A percentile compares a stretch with the other conserved stretches of the same genome.
Conservation (phyloP, 805 yeast genomes). For the Barnettozyma salicaria region DNA sequence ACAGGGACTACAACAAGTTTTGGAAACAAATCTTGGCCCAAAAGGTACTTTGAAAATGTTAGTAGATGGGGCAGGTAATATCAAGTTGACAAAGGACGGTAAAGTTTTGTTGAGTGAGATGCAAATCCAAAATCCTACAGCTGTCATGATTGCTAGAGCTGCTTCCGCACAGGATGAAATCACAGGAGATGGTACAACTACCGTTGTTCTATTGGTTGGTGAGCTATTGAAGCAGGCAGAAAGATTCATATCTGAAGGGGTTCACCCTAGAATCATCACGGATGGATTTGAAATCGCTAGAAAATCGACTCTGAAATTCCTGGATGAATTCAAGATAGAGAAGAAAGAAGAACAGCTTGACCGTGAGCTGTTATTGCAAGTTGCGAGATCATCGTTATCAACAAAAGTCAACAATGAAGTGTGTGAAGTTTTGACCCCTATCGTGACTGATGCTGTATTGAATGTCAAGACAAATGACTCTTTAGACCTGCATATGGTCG, state of each 20-base stretch:
- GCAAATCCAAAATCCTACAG: slow-evolving; percentile 94
- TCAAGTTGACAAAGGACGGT: slow-evolving; percentile 95
- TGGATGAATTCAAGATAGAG: slow-evolving; percentile 57
- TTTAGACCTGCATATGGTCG: slow-evolving; percentile 93
- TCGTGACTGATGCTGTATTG: slow-evolving; percentile 93
- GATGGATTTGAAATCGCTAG: slow-evolving; percentile 95
- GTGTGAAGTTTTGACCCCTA: slow-evolving; percentile 79
- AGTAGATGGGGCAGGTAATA: slow-evolving; percentile 94
- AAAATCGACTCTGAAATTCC: slow-evolving; percentile 60
- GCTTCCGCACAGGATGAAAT: slow-evolving; percentile 98
- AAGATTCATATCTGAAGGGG: slow-evolving; percentile 85
- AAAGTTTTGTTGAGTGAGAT: slow-evolving; percentile 88
- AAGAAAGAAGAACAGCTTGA: slow-evolving; percentile 41
- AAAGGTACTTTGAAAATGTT: slow-evolving; percentile 94
- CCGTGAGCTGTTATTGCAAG: slow-evolving; percentile 84
- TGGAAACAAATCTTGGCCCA: slow-evolving; percentile 91
- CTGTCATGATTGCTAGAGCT: slow-evolving; percentile 90
- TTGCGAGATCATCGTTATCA: slow-evolving; percentile 81
- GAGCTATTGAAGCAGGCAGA: slow-evolving; percentile 93
- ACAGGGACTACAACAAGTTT: slow-evolving; percentile 89
- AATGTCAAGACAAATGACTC: slow-evolving; percentile 54
- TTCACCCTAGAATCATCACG: slow-evolving; percentile 89
- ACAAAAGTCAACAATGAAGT: slow-evolving; percentile 81
- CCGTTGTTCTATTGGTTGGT: slow-evolving; percentile 91
- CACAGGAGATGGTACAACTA: slow-evolving; percentile 98